Evolutionary conservation across 208 protist genomes (phyloP), one percentile per base, ranked within the genome.

Genomic region (Wallacemonas sp.): DNA sequence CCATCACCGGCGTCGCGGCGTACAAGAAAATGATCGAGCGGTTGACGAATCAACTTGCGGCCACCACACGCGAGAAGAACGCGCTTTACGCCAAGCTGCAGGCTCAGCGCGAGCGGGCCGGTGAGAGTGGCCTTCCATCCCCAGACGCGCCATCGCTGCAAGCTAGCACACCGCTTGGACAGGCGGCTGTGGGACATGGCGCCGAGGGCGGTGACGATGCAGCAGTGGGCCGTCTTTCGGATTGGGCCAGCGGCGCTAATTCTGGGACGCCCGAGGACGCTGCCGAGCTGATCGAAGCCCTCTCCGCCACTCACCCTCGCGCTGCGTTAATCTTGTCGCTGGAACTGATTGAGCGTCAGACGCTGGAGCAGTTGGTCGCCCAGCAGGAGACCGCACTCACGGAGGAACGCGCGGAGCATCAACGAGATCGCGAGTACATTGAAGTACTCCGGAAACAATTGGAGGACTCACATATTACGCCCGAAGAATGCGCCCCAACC

Each of bases 281-380:
- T 4, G 56, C 39, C 5, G 56, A 26, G 56, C 56, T 45, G 17
- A 39, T 58, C 17, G 51, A 58, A n/a, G 53, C 33, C 17, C 0
- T 55, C n/a, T 38, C 47, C 1, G 9, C 49, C 38, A 31, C 19
- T 2, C 21, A 73, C 30, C 62, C 59, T 0, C 77, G 83, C 26
- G 46, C 84, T 1, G 77, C 71, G 42, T 33, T 86, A 6, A 55
- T 90, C 44, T 45, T 94, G 17, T 62, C 65, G 21, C 49, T 85
- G 47, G 84, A 89, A 49, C 80, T 88, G 22, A 78, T 77, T 9
- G 84, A 91, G 66, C 77, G 85, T n/a, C 81, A 86, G 21, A 68
- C 75, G 11, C 74, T 88, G 47, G 66, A 86, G 41, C 72, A 83
- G 39, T 66, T 86, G 2, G 71, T 94, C 44, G 68, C 72, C 21